phyloP scores from a whole-genome alignment of 1,284 basidiomycete species.

The Marasmius fiardii region DNA sequence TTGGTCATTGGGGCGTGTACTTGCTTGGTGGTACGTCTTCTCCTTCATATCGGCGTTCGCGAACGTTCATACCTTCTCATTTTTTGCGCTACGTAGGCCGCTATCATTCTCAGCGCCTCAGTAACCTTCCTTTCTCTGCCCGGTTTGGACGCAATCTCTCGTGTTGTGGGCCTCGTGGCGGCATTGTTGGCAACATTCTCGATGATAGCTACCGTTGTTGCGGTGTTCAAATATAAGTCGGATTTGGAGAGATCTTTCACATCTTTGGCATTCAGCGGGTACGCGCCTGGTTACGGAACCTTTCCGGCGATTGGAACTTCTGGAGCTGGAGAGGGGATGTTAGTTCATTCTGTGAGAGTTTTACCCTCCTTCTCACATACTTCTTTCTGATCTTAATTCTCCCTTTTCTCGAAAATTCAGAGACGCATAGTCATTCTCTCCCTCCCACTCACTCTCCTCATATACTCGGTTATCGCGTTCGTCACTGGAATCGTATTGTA shows the following conservation, averaged over 20 bases:
- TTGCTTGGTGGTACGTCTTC: slow-evolving; percentile 53
- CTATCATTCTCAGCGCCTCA: slow-evolving; percentile 71
- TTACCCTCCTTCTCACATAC: slow-evolving; percentile 1
- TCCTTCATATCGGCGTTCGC: neutral
- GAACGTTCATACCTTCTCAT: neutral
- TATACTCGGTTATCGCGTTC: slow-evolving; percentile 66
- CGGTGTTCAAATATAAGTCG: slow-evolving; percentile 62
- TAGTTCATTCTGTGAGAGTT: slow-evolving; percentile 51
- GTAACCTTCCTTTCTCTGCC: slow-evolving; percentile 75
- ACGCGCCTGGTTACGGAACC: neutral
- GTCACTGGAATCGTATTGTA: slow-evolving; percentile 63
- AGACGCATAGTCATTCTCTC: slow-evolving; percentile 61
- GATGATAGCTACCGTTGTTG: slow-evolving; percentile 62
- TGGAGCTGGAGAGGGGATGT: slow-evolving; percentile 55
- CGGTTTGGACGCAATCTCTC: slow-evolving; percentile 58
- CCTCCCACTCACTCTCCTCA: slow-evolving; percentile 69
- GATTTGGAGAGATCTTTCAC: slow-evolving; percentile 45
- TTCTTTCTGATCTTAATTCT: slow-evolving; percentile 5
- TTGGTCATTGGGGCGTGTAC: slow-evolving; percentile 62
- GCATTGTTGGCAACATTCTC: slow-evolving; percentile 64
- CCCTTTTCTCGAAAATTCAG: slow-evolving; percentile 35
- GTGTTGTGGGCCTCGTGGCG: slow-evolving; percentile 61
- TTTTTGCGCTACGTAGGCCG: slow-evolving; percentile 46
- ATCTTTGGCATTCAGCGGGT: slow-evolving; percentile 16
- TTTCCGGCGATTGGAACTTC: slow-evolving; percentile 32